A percentile compares a stretch with the other conserved stretches of the same genome.
phyloP scores from a whole-genome alignment of 768 basidiomycete genomes.

The Lactarius quietus region DNA sequence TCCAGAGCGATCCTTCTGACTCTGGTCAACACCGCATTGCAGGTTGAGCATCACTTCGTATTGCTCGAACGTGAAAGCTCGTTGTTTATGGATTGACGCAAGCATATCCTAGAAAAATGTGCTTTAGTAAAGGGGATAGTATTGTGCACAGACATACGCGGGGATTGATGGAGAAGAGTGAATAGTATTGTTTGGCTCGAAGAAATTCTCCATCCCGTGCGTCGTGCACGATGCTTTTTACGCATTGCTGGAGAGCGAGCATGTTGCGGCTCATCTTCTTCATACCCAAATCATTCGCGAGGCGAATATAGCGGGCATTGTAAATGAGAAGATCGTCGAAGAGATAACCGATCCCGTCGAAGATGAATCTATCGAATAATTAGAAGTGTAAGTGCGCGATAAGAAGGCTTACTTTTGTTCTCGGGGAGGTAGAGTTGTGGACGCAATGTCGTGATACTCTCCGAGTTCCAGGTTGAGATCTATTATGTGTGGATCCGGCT shows the following conservation, averaged over 20 bases:
- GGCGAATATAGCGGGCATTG: conserved; percentile 64
- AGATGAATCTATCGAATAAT: conserved; percentile 62
- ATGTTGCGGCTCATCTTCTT: conserved; percentile 88
- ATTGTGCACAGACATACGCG: conserved; percentile 46
- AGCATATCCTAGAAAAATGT: conserved; percentile 61
- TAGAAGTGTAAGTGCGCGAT: conserved; percentile 19
- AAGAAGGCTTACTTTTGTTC: conserved; percentile 58
- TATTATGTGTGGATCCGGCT: conserved; percentile 85
- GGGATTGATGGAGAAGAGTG: conserved; percentile 69
- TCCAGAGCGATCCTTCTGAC: conserved; percentile 46
- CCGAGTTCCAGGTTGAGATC: conserved; percentile 82
- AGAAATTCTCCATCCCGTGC: conserved; percentile 65
- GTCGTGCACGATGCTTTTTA: conserved; percentile 69
- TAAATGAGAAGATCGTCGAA: conserved; percentile 81
- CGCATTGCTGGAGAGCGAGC: conserved; percentile 85
- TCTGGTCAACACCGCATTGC: conserved; percentile 78
- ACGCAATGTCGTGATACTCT: conserved; percentile 67
- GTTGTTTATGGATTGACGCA: conserved; percentile 57
- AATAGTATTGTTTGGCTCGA: conserved; percentile 75
- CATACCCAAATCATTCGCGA: conserved; percentile 72
- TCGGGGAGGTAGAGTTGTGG: conserved; percentile 54
- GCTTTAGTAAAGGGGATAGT: neutral
- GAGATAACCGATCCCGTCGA: conserved; percentile 78
- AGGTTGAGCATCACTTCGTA: conserved; percentile 89
- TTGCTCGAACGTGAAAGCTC: conserved; percentile 82